Evolutionary conservation across 768 basidiomycete species (phyloP).

Genomic region (Lactarius psammicola): DNA sequence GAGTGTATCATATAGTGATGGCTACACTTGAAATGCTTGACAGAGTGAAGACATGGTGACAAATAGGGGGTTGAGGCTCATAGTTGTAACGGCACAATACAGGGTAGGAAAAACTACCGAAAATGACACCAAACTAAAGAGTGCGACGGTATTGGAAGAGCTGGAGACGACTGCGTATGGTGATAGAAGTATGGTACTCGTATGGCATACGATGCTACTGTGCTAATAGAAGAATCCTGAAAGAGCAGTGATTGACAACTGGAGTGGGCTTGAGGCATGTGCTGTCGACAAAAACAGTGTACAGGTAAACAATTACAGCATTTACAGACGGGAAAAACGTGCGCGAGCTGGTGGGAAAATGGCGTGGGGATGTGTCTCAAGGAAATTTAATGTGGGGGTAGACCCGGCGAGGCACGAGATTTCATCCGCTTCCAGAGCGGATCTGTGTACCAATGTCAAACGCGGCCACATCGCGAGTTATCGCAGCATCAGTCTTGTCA

Average conservation of each 20-base stretch:
- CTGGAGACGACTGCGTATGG: conserved; percentile 7
- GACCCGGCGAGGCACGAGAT: neutral
- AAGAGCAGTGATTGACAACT: conserved; percentile 15
- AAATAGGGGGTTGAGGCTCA: neutral
- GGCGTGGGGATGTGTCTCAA: conserved; percentile 7
- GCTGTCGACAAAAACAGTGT: conserved; percentile 14
- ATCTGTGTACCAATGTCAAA: conserved; percentile 24
- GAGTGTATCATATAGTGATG: too few species aligned
- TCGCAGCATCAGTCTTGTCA: conserved; percentile 18
- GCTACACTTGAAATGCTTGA: too few species aligned
- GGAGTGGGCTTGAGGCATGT: neutral
- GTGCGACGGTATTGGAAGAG: conserved; percentile 1
- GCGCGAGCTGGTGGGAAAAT: conserved; percentile 12
- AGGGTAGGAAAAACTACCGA: conserved; percentile 1
- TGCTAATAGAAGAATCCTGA: conserved; percentile 21
- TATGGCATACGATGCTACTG: conserved; percentile 12
- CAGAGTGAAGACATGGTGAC: neutral
- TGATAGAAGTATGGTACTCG: conserved; percentile 3
- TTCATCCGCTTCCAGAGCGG: conserved; percentile 27
- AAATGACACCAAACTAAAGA: conserved; percentile 1
- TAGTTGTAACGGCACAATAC: conserved; percentile 17
- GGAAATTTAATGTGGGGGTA: conserved; percentile 7
- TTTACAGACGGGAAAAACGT: conserved; percentile 8
- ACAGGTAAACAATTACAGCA: conserved; percentile 21
- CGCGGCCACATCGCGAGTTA: conserved; percentile 20